Percentiles rank a stretch among this genome's conserved stretches.
Evolutionary conservation across 371 early-diverging fungal genomes (phyloP).

Genomic region (Parasitella parasitica): DNA sequence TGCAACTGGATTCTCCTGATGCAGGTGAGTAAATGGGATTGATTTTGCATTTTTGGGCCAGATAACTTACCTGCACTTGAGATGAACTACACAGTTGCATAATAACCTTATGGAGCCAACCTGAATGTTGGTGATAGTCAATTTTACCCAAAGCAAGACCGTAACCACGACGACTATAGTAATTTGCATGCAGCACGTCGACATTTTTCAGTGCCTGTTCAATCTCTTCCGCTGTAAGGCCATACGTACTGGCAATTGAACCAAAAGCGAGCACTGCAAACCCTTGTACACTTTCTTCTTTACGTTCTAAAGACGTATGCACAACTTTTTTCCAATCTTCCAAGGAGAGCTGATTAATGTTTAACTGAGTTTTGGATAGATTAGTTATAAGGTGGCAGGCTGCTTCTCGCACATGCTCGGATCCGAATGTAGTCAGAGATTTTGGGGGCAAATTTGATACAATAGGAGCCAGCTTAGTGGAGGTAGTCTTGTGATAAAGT

Average conservation of each 20-base stretch:
- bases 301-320: constrained; percentile 59
- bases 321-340: constrained; percentile 55
- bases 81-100: constrained; percentile 28
- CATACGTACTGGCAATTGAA: constrained; percentile 46
- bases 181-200: constrained; percentile 30
- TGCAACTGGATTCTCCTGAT: constrained; percentile 33
- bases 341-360: constrained; percentile 18
- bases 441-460: constrained; percentile 46
- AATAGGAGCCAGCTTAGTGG: constrained; percentile 24
- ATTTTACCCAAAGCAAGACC: constrained; percentile 67
- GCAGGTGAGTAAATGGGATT: neutral
- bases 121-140: constrained; percentile 22
- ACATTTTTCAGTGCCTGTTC: constrained; percentile 31
- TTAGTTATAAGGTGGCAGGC: constrained; percentile 54
- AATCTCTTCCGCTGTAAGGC: constrained; percentile 31
- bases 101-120: constrained; percentile 31
- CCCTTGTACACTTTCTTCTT: constrained; percentile 69
- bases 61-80: constrained; percentile 25
- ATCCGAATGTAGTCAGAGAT: constrained; percentile 69
- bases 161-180: constrained; percentile 63
- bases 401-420: constrained; percentile 62
- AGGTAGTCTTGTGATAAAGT: neutral
- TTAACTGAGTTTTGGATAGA: constrained; percentile 50
- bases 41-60: neutral
- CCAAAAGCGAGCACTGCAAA: constrained; percentile 62